Base-by-base conservation (phyloP, 441 rosid species). In the Geranium incanum region DNA sequence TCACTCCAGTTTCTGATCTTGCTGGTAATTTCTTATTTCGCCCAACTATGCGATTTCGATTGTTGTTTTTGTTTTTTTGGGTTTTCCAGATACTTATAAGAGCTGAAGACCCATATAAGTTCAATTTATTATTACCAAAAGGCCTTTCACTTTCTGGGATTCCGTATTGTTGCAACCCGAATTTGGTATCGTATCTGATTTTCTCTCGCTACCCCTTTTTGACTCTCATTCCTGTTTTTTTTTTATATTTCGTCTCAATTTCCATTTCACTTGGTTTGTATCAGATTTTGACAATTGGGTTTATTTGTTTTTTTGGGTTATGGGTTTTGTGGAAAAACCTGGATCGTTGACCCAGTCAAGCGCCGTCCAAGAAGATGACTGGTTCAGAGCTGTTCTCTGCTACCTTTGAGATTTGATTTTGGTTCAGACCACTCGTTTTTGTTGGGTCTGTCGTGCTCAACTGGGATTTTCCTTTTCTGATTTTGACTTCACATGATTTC, bases 141-240 rank as follows among this genome's bases (percentile, higher is more conserved):
- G 62, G 16, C 16, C 62, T 55, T 55, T 55, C 62, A 55, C 62
- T 55, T 55, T 55, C 62, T 15, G 6, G n/a, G 21, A 15, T 55
- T 55, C 62, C 21, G 6, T n/a, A 55, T 55, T 55, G 62, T 6
- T n/a, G 62, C 62, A n/a, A n/a, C 62, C 52, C 62, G 62, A 55
- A 55, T 55, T 55, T 12, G 62, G 62, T 15, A 55, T 55, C 62
- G 62, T 15, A 55, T 55, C 62, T 15, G 62, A 55, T 15, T 3
- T 28, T n/a, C 21, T 55, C 59, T 50, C n/a, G 15, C 59, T 50
- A 50, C 59, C 18, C 59, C 59, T 15, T 50, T 50, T 15, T 55
- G 62, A 55, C 62, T 55, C 62, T 55, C 18, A 4, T 13, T 15
- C n/a, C 50, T 7, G 9, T 7, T 43, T 43, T 7, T 11, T 6